A percentile compares a stretch with the other conserved stretches of the same genome.
phyloP scores from a whole-genome alignment of 2,329 filamentous ascomycete species.

The Aspergillus clavatus region DNA sequence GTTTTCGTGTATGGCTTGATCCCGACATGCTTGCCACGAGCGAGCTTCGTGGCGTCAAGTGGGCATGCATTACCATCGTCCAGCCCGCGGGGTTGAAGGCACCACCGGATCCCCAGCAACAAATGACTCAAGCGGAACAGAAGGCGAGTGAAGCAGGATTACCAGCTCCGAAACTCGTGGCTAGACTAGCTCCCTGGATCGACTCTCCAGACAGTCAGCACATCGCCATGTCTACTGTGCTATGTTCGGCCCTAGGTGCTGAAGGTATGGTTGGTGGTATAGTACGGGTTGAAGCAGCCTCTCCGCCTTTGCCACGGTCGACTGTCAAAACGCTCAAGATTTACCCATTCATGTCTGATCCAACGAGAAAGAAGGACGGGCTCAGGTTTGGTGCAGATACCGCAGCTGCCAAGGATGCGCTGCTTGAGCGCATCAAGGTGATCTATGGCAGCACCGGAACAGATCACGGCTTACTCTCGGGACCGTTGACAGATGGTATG shows the following conservation, averaged over 20 bases:
- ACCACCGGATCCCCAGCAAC: slow-evolving; percentile 63
- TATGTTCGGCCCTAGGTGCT: slow-evolving; percentile 70
- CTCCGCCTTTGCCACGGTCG: slow-evolving; percentile 63
- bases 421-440: slow-evolving; percentile 64
- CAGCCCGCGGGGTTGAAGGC: slow-evolving; percentile 72
- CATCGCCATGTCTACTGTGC: slow-evolving; percentile 68
- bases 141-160: slow-evolving; percentile 53
- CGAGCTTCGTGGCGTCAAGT: slow-evolving; percentile 69
- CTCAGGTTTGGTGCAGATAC: slow-evolving; percentile 86
- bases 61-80: slow-evolving; percentile 79
- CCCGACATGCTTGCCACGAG: slow-evolving; percentile 67
- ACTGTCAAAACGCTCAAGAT: slow-evolving; percentile 67
- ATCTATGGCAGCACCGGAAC: slow-evolving; percentile 60
- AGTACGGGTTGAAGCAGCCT: slow-evolving; percentile 79
- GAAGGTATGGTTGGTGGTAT: slow-evolving; percentile 76
- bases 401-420: slow-evolving; percentile 72
- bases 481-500: slow-evolving; percentile 85
- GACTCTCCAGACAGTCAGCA: slow-evolving; percentile 80
- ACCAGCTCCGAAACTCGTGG: slow-evolving; percentile 65
- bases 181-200: slow-evolving; percentile 71
- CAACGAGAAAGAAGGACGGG: slow-evolving; percentile 56
- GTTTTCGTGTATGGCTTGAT: slow-evolving; percentile 79
- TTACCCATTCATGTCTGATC: slow-evolving; percentile 66
- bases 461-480: slow-evolving; percentile 64
- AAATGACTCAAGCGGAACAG: slow-evolving; percentile 63